These are phyloP conservation scores for Phaeophleospora eucalypticola DNA, from an alignment of 2,329 filamentous ascomycete species.

Conservation along the genomic window DNA sequence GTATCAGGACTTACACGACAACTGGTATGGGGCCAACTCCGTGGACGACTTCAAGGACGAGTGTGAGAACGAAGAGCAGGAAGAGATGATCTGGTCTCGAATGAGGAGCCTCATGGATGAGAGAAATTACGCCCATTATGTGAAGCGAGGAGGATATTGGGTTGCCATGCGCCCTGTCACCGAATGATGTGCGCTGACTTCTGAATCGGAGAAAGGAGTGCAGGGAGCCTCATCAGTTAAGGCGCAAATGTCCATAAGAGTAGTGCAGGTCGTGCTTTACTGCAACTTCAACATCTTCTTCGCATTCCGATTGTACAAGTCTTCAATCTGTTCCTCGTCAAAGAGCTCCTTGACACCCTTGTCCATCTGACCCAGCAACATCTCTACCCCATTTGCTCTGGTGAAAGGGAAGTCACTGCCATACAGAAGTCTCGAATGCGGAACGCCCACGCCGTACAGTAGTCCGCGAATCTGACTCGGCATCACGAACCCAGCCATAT, in stretches of 20 bases:
- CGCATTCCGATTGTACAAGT: conserved; percentile 39
- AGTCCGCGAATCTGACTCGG: conserved; percentile 48
- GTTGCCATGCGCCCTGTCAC: too few species aligned
- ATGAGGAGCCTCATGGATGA: too few species aligned
- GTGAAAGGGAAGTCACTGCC: conserved; percentile 53
- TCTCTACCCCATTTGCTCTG: conserved; percentile 34
- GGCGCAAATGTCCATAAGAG: not conserved
- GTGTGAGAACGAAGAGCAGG: too few species aligned
- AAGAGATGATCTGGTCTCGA: too few species aligned
- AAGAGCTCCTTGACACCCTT: conserved; percentile 39
- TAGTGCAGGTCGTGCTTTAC: not conserved
- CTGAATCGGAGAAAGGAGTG: too few species aligned
- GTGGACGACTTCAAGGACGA: too few species aligned
- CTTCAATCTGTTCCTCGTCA: conserved; percentile 32
- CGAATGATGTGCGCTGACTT: too few species aligned
- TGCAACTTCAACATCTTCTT: conserved; percentile 19
- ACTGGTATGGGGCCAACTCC: too few species aligned
- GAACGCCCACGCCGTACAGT: conserved; percentile 37
- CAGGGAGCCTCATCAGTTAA: not conserved
- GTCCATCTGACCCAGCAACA: conserved; percentile 41
- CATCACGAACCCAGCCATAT: conserved; percentile 51
- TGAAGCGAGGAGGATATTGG: too few species aligned
- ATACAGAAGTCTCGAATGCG: conserved; percentile 46
- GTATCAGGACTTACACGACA: too few species aligned
- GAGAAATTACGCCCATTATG: too few species aligned